Conservation (phyloP, 2,329 filamentous ascomycete genomes). For the Arthrinium phaeospermum region DNA sequence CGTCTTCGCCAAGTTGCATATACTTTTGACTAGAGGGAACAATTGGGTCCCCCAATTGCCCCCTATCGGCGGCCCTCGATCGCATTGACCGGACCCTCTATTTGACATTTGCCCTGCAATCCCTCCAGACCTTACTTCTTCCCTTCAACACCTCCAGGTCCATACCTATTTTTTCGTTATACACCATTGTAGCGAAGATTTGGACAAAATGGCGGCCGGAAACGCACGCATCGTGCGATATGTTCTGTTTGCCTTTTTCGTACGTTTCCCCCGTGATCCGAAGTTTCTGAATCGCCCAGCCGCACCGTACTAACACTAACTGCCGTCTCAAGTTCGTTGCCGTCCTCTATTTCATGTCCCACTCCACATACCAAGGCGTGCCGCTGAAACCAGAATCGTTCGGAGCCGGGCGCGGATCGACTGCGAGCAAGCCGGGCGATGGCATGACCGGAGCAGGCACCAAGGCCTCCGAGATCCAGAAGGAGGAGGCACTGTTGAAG, state of each 20-base stretch:
- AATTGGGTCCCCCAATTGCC: constrained; percentile 21
- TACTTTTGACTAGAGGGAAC: constrained; percentile 15
- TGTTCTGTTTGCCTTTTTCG: constrained; percentile 83
- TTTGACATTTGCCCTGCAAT: constrained; percentile 2
- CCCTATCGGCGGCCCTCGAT: constrained; percentile 25
- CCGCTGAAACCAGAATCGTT: constrained; percentile 49
- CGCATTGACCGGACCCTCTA: constrained; percentile 9
- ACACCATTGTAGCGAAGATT: constrained; percentile 16
- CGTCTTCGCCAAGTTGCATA: constrained; percentile 14
- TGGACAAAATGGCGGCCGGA: constrained; percentile 64
- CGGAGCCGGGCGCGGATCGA: constrained; percentile 32
- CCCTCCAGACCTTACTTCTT: neutral
- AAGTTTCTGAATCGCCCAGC: neutral
- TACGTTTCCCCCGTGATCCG: constrained; percentile 51
- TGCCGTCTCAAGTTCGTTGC: constrained; percentile 59
- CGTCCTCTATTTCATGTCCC: constrained; percentile 83
- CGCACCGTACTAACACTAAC: constrained; percentile 27
- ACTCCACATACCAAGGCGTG: constrained; percentile 54
- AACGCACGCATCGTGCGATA: constrained; percentile 77
- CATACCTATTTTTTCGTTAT: neutral
- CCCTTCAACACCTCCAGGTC: neutral
- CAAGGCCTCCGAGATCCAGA: constrained; percentile 28
- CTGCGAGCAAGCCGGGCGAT: constrained; percentile 30
- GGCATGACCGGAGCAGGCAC: constrained; percentile 32
- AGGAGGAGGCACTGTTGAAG: constrained; percentile 23